Evolutionary conservation across 2,329 filamentous ascomycete species (phyloP).

Genomic region (Aspergillus proliferans): DNA sequence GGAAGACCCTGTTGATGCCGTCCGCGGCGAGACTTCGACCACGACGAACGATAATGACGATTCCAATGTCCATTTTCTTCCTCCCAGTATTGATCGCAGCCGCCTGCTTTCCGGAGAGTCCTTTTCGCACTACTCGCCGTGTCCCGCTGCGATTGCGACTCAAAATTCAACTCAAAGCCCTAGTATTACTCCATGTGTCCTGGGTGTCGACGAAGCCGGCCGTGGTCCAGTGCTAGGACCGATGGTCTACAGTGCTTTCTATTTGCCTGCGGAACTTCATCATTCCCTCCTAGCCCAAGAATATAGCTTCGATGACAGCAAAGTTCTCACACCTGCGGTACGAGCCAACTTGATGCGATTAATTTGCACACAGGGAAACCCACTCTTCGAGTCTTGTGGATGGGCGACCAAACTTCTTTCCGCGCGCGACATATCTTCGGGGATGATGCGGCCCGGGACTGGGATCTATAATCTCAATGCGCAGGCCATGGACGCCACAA

Average conservation of each 20-base stretch:
- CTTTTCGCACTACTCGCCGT: constrained; percentile 65
- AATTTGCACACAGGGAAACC: constrained; percentile 60
- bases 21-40: not conserved
- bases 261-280: constrained; percentile 58
- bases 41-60: not conserved
- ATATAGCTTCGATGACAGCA: constrained; percentile 92
- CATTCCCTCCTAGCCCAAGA: constrained; percentile 68
- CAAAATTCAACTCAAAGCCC: constrained; percentile 30
- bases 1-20: not conserved
- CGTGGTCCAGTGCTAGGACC: constrained; percentile 83
- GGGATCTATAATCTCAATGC: constrained; percentile 83
- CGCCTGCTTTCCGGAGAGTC: constrained; percentile 59
- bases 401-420: constrained; percentile 80
- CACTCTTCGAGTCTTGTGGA: constrained; percentile 61
- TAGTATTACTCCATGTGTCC: constrained; percentile 57
- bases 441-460: constrained; percentile 59
- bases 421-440: constrained; percentile 71
- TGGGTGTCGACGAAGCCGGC: constrained; percentile 91
- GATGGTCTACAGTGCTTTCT: constrained; percentile 66
- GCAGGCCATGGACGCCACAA: constrained; percentile 88
- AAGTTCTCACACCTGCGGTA: constrained; percentile 75
- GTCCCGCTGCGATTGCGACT: constrained; percentile 56
- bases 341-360: constrained; percentile 65
- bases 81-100: constrained; percentile 59
- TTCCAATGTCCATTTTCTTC: constrained; percentile 34